A percentile compares a stretch with the other conserved stretches of the same genome.
These are phyloP conservation scores for Mucor velutinosus DNA, from an alignment of 371 early-diverging fungal genomes.

Conservation along the genomic window DNA sequence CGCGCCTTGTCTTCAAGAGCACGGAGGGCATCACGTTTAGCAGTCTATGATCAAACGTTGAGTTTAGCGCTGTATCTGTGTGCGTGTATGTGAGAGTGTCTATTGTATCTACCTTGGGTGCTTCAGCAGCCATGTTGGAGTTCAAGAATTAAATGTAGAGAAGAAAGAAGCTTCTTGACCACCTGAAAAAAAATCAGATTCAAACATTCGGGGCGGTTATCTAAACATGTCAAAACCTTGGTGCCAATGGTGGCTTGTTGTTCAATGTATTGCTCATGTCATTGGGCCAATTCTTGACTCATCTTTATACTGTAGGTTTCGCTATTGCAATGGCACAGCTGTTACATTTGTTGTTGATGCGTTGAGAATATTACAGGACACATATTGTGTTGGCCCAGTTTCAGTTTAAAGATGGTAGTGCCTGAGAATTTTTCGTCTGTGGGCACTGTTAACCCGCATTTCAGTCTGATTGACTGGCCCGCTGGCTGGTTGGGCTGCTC, in stretches of 20 bases:
- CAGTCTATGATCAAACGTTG: slow-evolving; percentile 48
- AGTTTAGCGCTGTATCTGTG: not conserved
- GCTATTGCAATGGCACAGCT: not conserved
- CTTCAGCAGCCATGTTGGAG: slow-evolving; percentile 27
- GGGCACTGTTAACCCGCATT: too few relatives aligned
- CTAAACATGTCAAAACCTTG: slow-evolving; percentile 9
- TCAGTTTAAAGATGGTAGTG: not conserved
- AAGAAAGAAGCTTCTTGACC: slow-evolving; percentile 2
- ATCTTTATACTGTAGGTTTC: not conserved
- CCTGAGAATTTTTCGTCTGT: not conserved
- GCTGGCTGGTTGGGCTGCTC: not conserved
- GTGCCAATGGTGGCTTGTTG: slow-evolving; percentile 19
- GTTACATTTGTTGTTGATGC: not conserved
- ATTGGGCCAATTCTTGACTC: slow-evolving; percentile 18
- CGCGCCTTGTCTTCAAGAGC: slow-evolving; percentile 81
- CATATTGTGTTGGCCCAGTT: not conserved
- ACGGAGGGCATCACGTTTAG: slow-evolving; percentile 84
- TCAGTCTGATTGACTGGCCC: not conserved
- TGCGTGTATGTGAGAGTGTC: not conserved
- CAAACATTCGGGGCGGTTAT: not conserved
- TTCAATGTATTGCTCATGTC: not conserved
- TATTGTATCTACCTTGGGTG: slow-evolving; percentile 30
- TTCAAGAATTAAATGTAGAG: not conserved
- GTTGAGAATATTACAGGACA: not conserved
- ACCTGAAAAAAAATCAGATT: slow-evolving; percentile 11